phyloP scores from a whole-genome alignment of 805 yeast species.

The Metschnikowia continentalis region DNA sequence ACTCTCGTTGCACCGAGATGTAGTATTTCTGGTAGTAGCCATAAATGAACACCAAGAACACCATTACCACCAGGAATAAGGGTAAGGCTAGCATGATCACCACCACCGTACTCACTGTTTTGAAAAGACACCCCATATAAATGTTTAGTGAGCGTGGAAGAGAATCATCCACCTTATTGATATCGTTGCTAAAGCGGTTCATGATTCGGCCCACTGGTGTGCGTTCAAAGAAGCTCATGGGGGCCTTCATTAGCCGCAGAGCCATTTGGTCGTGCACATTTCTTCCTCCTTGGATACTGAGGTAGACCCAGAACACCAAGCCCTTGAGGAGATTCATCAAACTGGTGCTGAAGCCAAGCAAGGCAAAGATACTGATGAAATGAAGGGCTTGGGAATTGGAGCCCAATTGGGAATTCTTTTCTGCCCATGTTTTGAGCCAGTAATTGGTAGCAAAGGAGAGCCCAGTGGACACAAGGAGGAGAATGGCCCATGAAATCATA shows the following conservation, averaged over 20 bases:
- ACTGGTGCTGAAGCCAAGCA: slow-evolving; percentile 52
- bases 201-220: slow-evolving; percentile 66
- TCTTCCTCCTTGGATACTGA: slow-evolving; percentile 55
- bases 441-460: slow-evolving; percentile 46
- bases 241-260: slow-evolving; percentile 47
- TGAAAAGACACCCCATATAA: slow-evolving; percentile 42
- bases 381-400: slow-evolving; percentile 39
- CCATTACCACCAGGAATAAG: slow-evolving; percentile 44
- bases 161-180: slow-evolving; percentile 51
- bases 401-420: slow-evolving; percentile 39
- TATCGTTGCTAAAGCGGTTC: slow-evolving; percentile 63
- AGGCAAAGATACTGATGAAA: slow-evolving; percentile 52
- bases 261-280: slow-evolving; percentile 57
- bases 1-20: slow-evolving; percentile 79
- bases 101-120: slow-evolving; percentile 45
- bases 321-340: slow-evolving; percentile 44
- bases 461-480: slow-evolving; percentile 27
- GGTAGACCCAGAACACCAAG: slow-evolving; percentile 46
- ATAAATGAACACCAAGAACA: slow-evolving; percentile 51
- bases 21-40: slow-evolving; percentile 67
- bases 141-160: slow-evolving; percentile 52
- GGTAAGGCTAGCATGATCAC: slow-evolving; percentile 57
- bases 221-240: slow-evolving; percentile 65
- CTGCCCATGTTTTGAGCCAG: slow-evolving; percentile 72
- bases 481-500: slow-evolving; percentile 33